Conservation (phyloP, 495 filamentous ascomycete genomes). For the Lophiotrema nucula region DNA sequence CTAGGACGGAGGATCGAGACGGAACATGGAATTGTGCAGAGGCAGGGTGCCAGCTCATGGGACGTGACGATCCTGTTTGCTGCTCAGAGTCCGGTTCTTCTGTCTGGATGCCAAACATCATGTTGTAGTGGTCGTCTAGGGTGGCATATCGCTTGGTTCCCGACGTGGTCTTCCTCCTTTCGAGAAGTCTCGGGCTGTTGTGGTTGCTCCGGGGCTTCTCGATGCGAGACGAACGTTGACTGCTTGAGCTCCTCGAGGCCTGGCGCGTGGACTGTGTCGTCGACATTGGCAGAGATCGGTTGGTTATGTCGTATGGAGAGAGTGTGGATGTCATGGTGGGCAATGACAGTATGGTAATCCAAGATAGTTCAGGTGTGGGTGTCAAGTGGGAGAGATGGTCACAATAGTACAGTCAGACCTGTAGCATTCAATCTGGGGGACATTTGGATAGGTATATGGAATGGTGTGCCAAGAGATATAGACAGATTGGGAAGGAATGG, state of each 20-base stretch:
- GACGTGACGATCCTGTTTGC: constrained; percentile 14
- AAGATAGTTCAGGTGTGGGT: constrained; percentile 4
- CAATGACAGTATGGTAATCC: not conserved
- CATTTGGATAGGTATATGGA: constrained; percentile 36
- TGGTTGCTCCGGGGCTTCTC: constrained; percentile 35
- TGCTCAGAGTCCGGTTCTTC: constrained; percentile 16
- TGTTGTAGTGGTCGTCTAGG: constrained; percentile 34
- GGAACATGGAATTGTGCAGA: constrained; percentile 26
- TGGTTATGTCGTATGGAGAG: constrained; percentile 14
- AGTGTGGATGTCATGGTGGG: constrained; percentile 20
- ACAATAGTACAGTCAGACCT: constrained; percentile 6
- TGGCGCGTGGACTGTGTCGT: constrained; percentile 26
- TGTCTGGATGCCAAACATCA: constrained; percentile 31
- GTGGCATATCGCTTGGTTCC: constrained; percentile 31
- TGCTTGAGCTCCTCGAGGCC: constrained; percentile 24
- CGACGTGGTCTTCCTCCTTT: constrained; percentile 31
- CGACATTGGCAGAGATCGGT: constrained; percentile 20
- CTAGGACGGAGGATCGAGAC: constrained; percentile 4
- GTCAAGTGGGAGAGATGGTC: constrained; percentile 4
- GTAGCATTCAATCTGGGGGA: constrained; percentile 10
- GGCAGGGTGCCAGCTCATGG: constrained; percentile 34
- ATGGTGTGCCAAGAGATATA: constrained; percentile 33
- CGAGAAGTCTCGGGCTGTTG: constrained; percentile 28
- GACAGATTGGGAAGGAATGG: constrained; percentile 29
- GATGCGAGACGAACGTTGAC: constrained; percentile 26